Base-by-base conservation (phyloP, 176 grass and related monocot species). In the Calamus simplicifolius region DNA sequence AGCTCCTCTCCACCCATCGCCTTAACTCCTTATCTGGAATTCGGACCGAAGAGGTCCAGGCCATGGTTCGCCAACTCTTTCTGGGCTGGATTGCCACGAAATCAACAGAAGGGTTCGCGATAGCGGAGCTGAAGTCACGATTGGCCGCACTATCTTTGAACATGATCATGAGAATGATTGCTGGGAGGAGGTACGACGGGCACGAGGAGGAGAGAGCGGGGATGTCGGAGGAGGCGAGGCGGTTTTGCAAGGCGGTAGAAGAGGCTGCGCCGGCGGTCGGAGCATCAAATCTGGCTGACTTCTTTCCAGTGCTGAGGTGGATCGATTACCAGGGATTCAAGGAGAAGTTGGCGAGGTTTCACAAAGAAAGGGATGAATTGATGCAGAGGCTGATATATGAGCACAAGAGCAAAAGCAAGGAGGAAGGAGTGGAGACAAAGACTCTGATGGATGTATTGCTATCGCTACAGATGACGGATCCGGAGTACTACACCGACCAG, bases 401-500 rank as follows among this genome's bases (percentile, higher is more conserved):
- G 49, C 26, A 10, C 55, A 64, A 16, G 38, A 52, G 16, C 14
- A 18, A 23, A 4, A 28, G 7, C 14, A 23, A 29, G 2, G 13
- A 51, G 3, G 17, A 54, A 25, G 30, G 19, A 15, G 35, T 2
- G 6, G 28, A 6, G 51, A 21, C 5, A 2, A 75, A 57, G 8
- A 57, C 69, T 54, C 58, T 69, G 49, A 68, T 86, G 18, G 88
- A 79, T 21, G 76, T 73, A 48, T 67, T 91, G 72, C 35, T 83
- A 49, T 19, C 51, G 13, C 59, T 75, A 10, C 79, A 86, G 57
- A 63, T 61, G 6, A 48, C 15, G 4, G 82, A 91, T 15, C 79
- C 87, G 0, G 69, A 67, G 2, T 52, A 62, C 55, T 92, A 83
- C 79, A 87, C 73, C 0, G 80, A 92, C 51, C 69, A 61, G 0